Percentiles rank a stretch among this genome's conserved stretches.
Conservation (phyloP, 129 eudicot species). For the Pulicaria dysenterica region DNA sequence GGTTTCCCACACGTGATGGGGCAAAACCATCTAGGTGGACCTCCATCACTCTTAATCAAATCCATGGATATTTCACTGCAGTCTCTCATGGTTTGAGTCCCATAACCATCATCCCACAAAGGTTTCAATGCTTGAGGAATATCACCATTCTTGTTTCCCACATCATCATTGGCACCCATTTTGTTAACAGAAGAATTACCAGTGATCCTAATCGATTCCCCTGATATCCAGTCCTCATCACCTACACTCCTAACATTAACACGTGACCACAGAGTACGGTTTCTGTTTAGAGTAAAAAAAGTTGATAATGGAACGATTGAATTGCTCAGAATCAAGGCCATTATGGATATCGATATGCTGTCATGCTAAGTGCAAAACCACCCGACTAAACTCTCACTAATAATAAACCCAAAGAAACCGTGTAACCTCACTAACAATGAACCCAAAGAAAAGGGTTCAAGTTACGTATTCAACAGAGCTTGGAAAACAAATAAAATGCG, state of each 20-base stretch:
- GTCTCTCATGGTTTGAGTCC: slow-evolving; percentile 68
- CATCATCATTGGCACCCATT: slow-evolving; percentile 30
- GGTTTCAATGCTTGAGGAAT: slow-evolving; percentile 50
- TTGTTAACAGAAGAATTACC: slow-evolving; percentile 29
- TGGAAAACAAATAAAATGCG: slow-evolving; percentile 26
- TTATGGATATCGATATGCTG: neutral
- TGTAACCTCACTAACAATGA: slow-evolving; percentile 20
- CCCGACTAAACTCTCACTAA: slow-evolving; percentile 9
- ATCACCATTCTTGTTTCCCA: slow-evolving; percentile 26
- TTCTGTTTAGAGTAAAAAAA: slow-evolving; percentile 31
- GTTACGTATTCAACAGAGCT: slow-evolving; percentile 31
- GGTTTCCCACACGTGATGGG: slow-evolving; percentile 72
- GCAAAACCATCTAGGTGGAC: slow-evolving; percentile 93
- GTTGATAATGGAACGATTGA: slow-evolving; percentile 30
- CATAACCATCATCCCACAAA: slow-evolving; percentile 96
- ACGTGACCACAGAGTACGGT: slow-evolving; percentile 32
- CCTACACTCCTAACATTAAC: slow-evolving; percentile 42
- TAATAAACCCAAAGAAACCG: slow-evolving; percentile 12
- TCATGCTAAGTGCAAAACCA: slow-evolving; percentile 14
- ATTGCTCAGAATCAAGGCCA: slow-evolving; percentile 23
- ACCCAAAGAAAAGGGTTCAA: slow-evolving; percentile 16
- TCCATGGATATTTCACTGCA: slow-evolving; percentile 57
- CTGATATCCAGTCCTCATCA: slow-evolving; percentile 35
- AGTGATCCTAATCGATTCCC: slow-evolving; percentile 38
- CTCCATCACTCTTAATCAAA: slow-evolving; percentile 72